Evolutionary conservation across 305 asterid species (phyloP).

Genomic region (Plantago coronopus): DNA sequence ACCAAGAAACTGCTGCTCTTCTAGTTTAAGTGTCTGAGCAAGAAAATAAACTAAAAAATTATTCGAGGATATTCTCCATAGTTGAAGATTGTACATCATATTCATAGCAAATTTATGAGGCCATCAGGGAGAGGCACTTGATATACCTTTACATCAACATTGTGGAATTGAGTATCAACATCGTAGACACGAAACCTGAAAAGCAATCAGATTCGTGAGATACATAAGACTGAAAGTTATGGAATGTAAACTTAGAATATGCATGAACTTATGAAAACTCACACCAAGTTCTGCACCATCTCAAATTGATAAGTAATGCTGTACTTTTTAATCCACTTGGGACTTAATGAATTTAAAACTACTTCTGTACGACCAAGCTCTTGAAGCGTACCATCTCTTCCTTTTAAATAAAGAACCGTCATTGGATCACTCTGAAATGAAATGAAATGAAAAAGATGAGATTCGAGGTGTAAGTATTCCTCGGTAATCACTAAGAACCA

Average conservation of each 20-base stretch:
- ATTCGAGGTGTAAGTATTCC: conserved; percentile 4
- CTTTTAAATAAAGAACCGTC: conserved; percentile 69
- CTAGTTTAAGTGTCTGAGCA: conserved; percentile 67
- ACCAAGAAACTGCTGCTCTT: conserved; percentile 98
- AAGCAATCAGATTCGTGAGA: conserved; percentile 29
- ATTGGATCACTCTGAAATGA: conserved; percentile 92
- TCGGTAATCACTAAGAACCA: conserved; percentile 10
- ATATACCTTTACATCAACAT: conserved; percentile 69
- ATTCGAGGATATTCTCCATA: background rate
- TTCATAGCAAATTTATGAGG: background rate
- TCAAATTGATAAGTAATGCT: conserved; percentile 78
- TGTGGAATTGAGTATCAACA: conserved; percentile 84
- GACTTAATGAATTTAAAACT: conserved; percentile 80
- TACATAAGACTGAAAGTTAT: conserved; percentile 20
- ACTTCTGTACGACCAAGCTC: conserved; percentile 99
- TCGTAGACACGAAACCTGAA: conserved; percentile 88
- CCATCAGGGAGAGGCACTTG: conserved; percentile 5
- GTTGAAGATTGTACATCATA: background rate
- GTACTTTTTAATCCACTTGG: conserved; percentile 81
- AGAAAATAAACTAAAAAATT: conserved; percentile 11
- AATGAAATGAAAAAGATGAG: conserved; percentile 26
- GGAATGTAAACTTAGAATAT: conserved; percentile 22
- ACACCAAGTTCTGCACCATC: conserved; percentile 91
- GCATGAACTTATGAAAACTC: conserved; percentile 44
- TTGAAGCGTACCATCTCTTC: conserved; percentile 70